phyloP scores from a whole-genome alignment of 129 eudicot genomes.

The Tanacetum coccineum region DNA sequence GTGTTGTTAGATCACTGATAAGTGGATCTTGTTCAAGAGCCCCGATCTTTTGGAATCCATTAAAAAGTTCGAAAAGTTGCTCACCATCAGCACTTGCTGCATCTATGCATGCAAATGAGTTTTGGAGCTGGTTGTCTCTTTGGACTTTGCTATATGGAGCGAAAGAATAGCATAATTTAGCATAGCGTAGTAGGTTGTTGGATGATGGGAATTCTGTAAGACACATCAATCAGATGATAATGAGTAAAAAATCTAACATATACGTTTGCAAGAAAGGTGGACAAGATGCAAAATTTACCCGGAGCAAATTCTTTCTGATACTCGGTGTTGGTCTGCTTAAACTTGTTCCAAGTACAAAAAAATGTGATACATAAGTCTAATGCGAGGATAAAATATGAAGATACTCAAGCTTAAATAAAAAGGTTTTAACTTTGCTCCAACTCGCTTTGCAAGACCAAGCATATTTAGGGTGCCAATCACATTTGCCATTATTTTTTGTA shows the following conservation, averaged over 20 bases:
- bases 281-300: background rate
- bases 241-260: background rate
- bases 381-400: too few species aligned
- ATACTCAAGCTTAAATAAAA: too few species aligned
- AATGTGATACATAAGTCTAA: too few species aligned
- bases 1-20: slow-evolving; percentile 46
- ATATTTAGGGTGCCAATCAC: too few species aligned
- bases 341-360: too few species aligned
- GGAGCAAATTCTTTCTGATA: background rate
- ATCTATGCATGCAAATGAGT: background rate
- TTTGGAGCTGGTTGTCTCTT: background rate
- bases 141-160: background rate
- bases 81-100: background rate
- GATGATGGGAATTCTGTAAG: background rate
- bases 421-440: too few species aligned
- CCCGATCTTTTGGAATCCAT: slow-evolving; percentile 61
- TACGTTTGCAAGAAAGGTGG: background rate
- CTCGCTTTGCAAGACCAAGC: too few species aligned
- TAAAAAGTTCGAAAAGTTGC: background rate
- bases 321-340: background rate
- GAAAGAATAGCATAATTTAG: background rate
- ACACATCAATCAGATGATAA: background rate
- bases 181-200: background rate
- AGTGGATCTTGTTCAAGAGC: slow-evolving; percentile 35
- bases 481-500: too few species aligned